These are phyloP conservation scores for Apiospora sp. DNA, from an alignment of 2,329 filamentous ascomycete species.

Conservation along the genomic window DNA sequence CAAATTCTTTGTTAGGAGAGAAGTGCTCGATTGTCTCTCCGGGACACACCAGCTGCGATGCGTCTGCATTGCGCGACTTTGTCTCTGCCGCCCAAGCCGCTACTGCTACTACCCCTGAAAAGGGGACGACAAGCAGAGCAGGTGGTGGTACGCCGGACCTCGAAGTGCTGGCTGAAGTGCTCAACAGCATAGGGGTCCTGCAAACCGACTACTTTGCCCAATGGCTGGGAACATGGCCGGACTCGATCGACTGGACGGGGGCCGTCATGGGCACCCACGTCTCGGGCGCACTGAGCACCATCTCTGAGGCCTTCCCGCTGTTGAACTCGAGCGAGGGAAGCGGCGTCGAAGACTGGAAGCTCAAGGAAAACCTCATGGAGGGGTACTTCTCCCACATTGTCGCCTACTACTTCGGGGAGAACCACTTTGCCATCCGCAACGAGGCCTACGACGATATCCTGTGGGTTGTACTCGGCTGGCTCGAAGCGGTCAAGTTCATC, in stretches of 20 bases:
- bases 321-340: slow-evolving; percentile 40
- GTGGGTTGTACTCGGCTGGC: slow-evolving; percentile 93
- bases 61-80: slow-evolving; percentile 9
- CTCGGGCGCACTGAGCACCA: slow-evolving; percentile 74
- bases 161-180: slow-evolving; percentile 55
- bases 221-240: slow-evolving; percentile 83
- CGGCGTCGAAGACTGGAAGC: slow-evolving; percentile 51
- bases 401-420: slow-evolving; percentile 87
- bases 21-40: slow-evolving; percentile 36
- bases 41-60: slow-evolving; percentile 32
- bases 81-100: not conserved
- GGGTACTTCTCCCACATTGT: slow-evolving; percentile 80
- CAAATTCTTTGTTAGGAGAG: not conserved
- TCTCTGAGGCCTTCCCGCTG: slow-evolving; percentile 66
- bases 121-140: slow-evolving; percentile 22
- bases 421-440: slow-evolving; percentile 75
- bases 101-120: not conserved
- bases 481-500: slow-evolving; percentile 82
- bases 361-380: slow-evolving; percentile 81
- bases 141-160: slow-evolving; percentile 32
- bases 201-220: slow-evolving; percentile 80
- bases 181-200: slow-evolving; percentile 75
- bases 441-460: slow-evolving; percentile 92
- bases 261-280: slow-evolving; percentile 85
- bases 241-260: slow-evolving; percentile 91